Evolutionary conservation across 495 filamentous ascomycete genomes (phyloP), one percentile per base, ranked within the genome.

Genomic region (Lophiostoma macrostomum): DNA sequence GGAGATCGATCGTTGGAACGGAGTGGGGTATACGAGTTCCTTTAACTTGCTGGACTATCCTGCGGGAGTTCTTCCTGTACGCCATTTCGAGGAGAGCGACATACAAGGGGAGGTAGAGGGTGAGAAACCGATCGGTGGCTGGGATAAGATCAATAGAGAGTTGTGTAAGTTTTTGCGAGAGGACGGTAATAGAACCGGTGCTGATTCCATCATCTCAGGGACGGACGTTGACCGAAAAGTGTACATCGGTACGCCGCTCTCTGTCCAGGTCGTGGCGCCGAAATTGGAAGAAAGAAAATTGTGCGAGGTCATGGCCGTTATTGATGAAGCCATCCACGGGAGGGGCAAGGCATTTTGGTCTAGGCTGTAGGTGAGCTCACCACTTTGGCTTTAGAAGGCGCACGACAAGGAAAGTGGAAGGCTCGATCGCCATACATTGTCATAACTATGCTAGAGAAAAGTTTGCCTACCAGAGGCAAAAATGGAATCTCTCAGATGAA

Each of bases 31-130:
- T 59, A 85, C 83, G 0, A 76, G 72, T 13, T 73, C 68, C 8
- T 85, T 80, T 46, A 80, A 82, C 5, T 55, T 85, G 47, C 60
- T 87, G 12, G 82, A 87, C 59, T 82, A 76, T 46, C 77, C 81
- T 0, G 77, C 82, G n/a, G 83, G 76, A 0, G 65, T 69, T 1
- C n/a, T 85, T 0, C 83, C 82, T 0, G 74, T 85, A 5, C 64
- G 82, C 4, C 52, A 61, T 1, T 72, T 85, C 47, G 41, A 13
- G 0, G 67, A 74, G 47, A 63, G 58, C 0, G 83, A 87, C 65
- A 60, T 81, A 39, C 58, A 78, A 13, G 69, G 57, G 20, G 74
- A 79, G 48, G 67, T 83, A 57, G 31, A 50, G 3, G 50, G 59
- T 0, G 58, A 37, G 0, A 63, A 73, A 31, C 66, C 72, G 11